These are phyloP conservation scores for Mycena maculata DNA, from an alignment of 768 basidiomycete genomes.

Conservation along the genomic window DNA sequence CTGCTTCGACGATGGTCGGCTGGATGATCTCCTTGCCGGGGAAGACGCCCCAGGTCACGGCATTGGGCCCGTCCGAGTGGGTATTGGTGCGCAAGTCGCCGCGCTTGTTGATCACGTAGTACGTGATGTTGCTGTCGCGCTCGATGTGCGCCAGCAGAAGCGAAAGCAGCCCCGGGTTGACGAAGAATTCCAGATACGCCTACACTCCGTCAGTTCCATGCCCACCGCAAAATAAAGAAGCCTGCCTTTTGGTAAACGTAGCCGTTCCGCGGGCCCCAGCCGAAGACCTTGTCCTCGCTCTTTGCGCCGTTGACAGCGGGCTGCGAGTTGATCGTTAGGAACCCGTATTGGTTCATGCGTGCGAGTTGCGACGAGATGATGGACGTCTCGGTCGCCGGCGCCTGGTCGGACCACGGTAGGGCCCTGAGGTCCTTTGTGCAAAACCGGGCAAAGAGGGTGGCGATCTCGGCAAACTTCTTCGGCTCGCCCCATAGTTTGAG, in stretches of 20 bases:
- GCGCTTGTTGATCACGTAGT: constrained; percentile 96
- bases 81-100: constrained; percentile 97
- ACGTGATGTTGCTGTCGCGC: constrained; percentile 88
- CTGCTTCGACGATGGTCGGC: constrained; percentile 96
- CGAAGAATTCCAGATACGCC: constrained; percentile 98
- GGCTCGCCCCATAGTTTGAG: constrained; percentile 91
- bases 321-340: constrained; percentile 97
- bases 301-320: constrained; percentile 92
- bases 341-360: constrained; percentile 90
- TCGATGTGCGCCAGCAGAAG: constrained; percentile 85
- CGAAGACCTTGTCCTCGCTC: constrained; percentile 87
- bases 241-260: constrained; percentile 95
- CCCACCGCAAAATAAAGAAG: background rate
- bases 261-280: constrained; percentile 95
- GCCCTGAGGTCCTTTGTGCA: constrained; percentile 78
- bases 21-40: constrained; percentile 96
- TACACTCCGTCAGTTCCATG: constrained; percentile 43
- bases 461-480: constrained; percentile 69
- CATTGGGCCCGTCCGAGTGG: constrained; percentile 94
- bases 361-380: constrained; percentile 84
- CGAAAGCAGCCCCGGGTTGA: constrained; percentile 77
- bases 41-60: constrained; percentile 99
- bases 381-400: constrained; percentile 84
- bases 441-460: constrained; percentile 84
- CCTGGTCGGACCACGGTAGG: constrained; percentile 95